Conservation (phyloP, 768 basidiomycete genomes). For the Scleroderma citrinum region DNA sequence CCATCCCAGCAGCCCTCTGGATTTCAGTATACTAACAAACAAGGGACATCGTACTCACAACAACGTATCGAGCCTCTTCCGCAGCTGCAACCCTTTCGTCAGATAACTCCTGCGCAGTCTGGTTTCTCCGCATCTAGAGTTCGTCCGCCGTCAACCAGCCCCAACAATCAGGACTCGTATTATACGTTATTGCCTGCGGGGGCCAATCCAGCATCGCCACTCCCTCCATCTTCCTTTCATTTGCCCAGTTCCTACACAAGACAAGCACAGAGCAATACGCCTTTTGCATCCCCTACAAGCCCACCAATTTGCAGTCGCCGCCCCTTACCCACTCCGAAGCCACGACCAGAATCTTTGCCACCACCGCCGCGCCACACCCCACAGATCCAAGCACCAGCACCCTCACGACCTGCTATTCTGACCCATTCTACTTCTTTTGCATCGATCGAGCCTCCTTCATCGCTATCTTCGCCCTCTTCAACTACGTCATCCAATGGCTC, state of each 20-base stretch:
- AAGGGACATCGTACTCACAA: background rate
- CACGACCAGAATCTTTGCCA: conserved; percentile 24
- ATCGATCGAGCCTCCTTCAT: conserved; percentile 8
- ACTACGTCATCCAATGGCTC: conserved; percentile 3
- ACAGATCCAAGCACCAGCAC: conserved; percentile 26
- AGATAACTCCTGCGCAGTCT: conserved; percentile 11
- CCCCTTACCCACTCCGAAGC: conserved; percentile 24
- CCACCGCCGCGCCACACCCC: conserved; percentile 14
- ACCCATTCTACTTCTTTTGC: conserved; percentile 15
- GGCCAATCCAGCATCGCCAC: conserved; percentile 7
- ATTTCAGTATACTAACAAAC: conserved; percentile 15
- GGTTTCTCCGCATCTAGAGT: background rate
- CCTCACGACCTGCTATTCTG: conserved; percentile 27
- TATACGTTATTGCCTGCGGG: conserved; percentile 11
- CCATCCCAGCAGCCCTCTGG: conserved; percentile 11
- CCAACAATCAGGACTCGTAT: conserved; percentile 4
- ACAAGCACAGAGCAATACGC: background rate
- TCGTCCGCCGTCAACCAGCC: conserved; percentile 3
- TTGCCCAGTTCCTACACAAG: background rate
- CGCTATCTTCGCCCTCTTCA: conserved; percentile 12
- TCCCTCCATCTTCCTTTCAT: conserved; percentile 10
- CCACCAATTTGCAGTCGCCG: conserved; percentile 12
- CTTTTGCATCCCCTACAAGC: conserved; percentile 6
- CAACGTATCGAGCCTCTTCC: conserved; percentile 5
- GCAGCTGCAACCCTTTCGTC: conserved; percentile 16